phyloP scores from a whole-genome alignment of 116 monocot species.

The Cymodocea nodosa region DNA sequence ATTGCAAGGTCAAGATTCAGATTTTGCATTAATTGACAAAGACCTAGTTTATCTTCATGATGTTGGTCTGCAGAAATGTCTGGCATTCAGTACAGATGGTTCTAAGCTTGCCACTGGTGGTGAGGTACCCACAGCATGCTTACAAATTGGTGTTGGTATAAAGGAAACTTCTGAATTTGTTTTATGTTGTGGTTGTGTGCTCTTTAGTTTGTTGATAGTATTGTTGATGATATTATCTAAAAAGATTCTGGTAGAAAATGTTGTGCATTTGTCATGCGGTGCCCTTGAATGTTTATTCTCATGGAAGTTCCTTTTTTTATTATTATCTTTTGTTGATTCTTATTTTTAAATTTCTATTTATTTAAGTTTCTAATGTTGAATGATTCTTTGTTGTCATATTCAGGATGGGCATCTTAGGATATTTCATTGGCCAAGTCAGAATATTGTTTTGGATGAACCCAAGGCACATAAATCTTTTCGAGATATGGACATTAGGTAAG shows the following conservation, averaged over 20 bases:
- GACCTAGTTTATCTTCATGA: constrained; percentile 42
- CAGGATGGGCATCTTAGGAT: constrained; percentile 89
- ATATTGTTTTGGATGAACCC: constrained; percentile 73
- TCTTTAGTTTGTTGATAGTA: too few species aligned
- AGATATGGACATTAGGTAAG: constrained; percentile 98
- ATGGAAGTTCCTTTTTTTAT: neutral
- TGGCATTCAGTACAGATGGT: constrained; percentile 85
- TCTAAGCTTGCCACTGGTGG: constrained; percentile 69
- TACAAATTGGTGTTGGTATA: neutral
- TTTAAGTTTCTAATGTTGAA: neutral
- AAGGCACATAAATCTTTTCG: constrained; percentile 86
- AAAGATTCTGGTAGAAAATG: too few species aligned
- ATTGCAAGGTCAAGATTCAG: constrained; percentile 38
- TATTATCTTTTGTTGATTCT: neutral
- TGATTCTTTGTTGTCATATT: neutral
- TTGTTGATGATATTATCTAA: too few species aligned
- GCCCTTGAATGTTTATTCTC: neutral
- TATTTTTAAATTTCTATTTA: constrained; percentile 1
- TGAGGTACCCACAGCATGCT: constrained; percentile 27
- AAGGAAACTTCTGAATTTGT: neutral
- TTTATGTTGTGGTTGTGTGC: too few species aligned
- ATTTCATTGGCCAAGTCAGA: constrained; percentile 74
- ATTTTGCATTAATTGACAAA: constrained; percentile 26
- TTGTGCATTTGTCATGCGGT: too few species aligned
- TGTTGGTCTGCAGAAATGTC: constrained; percentile 63